Evolutionary conservation across 179 eudicot species (phyloP).

Genomic region (Silene vulgaris): DNA sequence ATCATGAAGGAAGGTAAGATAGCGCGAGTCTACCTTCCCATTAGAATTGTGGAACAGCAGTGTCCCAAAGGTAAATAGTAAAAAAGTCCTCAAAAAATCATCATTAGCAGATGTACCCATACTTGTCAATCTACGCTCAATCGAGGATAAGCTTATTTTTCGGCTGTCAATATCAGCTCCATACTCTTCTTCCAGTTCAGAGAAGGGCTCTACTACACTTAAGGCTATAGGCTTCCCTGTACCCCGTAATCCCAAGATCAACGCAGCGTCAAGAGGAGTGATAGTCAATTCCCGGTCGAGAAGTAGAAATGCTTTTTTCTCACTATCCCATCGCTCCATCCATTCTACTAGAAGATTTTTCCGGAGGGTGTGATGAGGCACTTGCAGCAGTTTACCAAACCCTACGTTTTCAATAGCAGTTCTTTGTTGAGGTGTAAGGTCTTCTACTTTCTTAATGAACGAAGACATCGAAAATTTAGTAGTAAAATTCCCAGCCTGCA

Average conservation of each 20-base stretch:
- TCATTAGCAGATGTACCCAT: slow-evolving; percentile 37
- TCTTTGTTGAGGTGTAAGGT: slow-evolving; percentile 43
- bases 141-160: slow-evolving; percentile 32
- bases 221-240: slow-evolving; percentile 39
- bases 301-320: slow-evolving; percentile 45
- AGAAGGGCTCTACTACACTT: slow-evolving; percentile 31
- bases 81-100: slow-evolving; percentile 47
- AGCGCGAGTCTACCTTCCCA: slow-evolving; percentile 55
- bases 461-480: slow-evolving; percentile 55
- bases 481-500: slow-evolving; percentile 47
- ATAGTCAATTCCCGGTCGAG: slow-evolving; percentile 39
- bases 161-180: slow-evolving; percentile 42
- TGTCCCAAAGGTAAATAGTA: slow-evolving; percentile 49
- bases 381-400: slow-evolving; percentile 46
- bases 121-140: slow-evolving; percentile 48
- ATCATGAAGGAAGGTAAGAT: slow-evolving; percentile 41
- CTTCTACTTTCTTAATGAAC: slow-evolving; percentile 42
- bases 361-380: slow-evolving; percentile 40
- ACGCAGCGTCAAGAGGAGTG: slow-evolving; percentile 42
- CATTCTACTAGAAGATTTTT: slow-evolving; percentile 47
- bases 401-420: slow-evolving; percentile 43
- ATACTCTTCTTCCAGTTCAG: slow-evolving; percentile 42
- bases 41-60: slow-evolving; percentile 48
- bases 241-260: slow-evolving; percentile 53
- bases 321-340: slow-evolving; percentile 57